Evolutionary conservation across 495 filamentous ascomycete species (phyloP), one percentile per base, ranked within the genome.

Genomic region (Bathelium albidoporum): DNA sequence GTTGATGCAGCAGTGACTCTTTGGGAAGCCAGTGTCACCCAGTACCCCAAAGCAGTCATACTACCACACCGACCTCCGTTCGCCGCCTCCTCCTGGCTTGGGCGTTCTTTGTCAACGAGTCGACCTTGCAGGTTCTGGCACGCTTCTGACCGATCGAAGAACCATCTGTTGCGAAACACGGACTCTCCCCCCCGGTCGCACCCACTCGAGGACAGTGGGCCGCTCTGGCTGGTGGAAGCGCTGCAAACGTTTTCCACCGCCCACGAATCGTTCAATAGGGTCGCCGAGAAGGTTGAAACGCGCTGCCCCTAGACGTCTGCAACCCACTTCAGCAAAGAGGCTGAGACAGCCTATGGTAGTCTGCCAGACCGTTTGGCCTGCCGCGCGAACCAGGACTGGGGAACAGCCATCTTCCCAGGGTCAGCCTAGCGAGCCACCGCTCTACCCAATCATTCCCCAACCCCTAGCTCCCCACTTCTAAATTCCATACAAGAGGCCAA

Each of bases 301-400:
- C 49, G 22, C 4, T 55, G 49, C 49, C 49, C 49, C 49, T 55
- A 55, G 24, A 29, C 49, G 9, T 55, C 49, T 55, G 49, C 49
- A 55, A 10, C 12, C 5, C 49, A 10, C 22, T 26, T 24, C 49
- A 28, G 49, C 49, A 29, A 55, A 55, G 49, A 55, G 49, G 49
- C 49, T 55, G 49, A 55, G 49, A 55, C 49, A 55, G 49, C 49
- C 49, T 55, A 55, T 55, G 22, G 24, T n/a, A 55, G 49, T 55
- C 29, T 55, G 49, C 44, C 49, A 55, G 49, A 55, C 49, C 49
- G 49, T 55, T 55, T 55, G 49, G 49, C 24, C 49, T 55, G 49
- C 49, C 49, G 49, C 49, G 49, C 49, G 24, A 55, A 55, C 49
- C 49, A 55, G 49, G 49, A 55, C 49, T 55, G 49, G 49, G 14